Conservation (phyloP, 1,139 yeast species). For the Kodamaea sp. region DNA sequence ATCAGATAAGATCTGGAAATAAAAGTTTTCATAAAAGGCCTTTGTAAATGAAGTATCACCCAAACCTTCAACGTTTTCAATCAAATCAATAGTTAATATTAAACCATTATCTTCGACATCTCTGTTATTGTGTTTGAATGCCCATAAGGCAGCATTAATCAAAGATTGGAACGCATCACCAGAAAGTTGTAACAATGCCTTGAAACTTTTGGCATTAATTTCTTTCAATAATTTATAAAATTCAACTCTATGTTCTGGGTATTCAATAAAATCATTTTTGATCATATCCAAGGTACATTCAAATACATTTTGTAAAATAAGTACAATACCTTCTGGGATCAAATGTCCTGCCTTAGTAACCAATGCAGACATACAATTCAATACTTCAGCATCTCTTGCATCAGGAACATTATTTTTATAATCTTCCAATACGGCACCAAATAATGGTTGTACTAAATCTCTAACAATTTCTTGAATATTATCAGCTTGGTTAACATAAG, state of each 20-base stretch:
- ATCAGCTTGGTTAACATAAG: slow-evolving; percentile 82
- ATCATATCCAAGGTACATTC: slow-evolving; percentile 95
- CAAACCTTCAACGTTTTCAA: slow-evolving; percentile 76
- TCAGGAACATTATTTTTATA: slow-evolving; percentile 87
- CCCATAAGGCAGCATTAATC: slow-evolving; percentile 95
- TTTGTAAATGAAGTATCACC: slow-evolving; percentile 77
- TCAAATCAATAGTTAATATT: slow-evolving; percentile 72
- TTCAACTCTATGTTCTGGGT: slow-evolving; percentile 97
- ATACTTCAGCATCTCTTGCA: slow-evolving; percentile 96
- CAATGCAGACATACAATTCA: slow-evolving; percentile 90
- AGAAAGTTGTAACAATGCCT: slow-evolving; percentile 82
- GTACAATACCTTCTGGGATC: slow-evolving; percentile 87
- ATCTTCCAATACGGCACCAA: slow-evolving; percentile 85
- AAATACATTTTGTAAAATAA: slow-evolving; percentile 85
- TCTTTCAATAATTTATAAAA: slow-evolving; percentile 86
- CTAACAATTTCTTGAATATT: slow-evolving; percentile 82
- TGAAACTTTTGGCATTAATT: slow-evolving; percentile 80
- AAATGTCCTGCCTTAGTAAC: slow-evolving; percentile 81
- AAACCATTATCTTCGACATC: slow-evolving; percentile 93
- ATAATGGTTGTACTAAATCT: slow-evolving; percentile 78
- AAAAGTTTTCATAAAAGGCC: slow-evolving; percentile 84
- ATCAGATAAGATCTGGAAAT: slow-evolving; percentile 85
- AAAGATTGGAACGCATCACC: slow-evolving; percentile 90
- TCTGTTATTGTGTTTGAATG: slow-evolving; percentile 93
- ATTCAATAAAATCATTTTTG: slow-evolving; percentile 89